Conservation (phyloP, 371 early-diverging fungal genomes). For the Rhizopus sp. region DNA sequence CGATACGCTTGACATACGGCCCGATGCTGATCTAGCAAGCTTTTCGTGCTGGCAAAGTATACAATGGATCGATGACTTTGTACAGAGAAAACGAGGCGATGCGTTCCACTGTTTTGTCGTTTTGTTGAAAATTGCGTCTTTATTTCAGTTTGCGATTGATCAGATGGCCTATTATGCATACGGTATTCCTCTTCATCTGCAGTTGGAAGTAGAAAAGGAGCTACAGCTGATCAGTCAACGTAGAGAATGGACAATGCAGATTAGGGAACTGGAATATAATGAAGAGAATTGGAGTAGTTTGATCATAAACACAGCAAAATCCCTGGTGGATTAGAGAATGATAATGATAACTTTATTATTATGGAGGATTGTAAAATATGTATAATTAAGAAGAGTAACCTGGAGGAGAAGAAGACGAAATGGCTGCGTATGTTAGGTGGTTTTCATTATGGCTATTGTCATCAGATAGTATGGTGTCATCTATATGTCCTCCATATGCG, state of each 20-base stretch:
- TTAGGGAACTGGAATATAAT: not conserved
- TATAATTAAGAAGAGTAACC: conserved; percentile 1
- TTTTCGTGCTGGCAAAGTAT: not conserved
- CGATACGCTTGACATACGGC: not conserved
- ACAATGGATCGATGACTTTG: conserved; percentile 11
- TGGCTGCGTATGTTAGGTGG: conserved; percentile 7
- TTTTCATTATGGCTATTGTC: not conserved
- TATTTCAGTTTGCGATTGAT: conserved; percentile 47
- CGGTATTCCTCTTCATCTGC: conserved; percentile 33
- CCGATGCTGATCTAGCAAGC: conserved; percentile 2
- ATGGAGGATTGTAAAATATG: not conserved
- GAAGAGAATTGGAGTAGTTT: not conserved
- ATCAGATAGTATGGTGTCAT: conserved; percentile 50
- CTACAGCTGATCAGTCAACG: conserved; percentile 18
- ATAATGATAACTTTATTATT: not conserved
- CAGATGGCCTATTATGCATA: conserved; percentile 42
- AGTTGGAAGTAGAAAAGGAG: conserved; percentile 39
- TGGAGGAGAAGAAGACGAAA: not conserved
- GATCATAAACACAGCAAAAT: not conserved
- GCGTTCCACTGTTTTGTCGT: conserved; percentile 9
- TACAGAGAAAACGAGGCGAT: not conserved
- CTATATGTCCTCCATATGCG: conserved; percentile 50
- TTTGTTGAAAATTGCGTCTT: conserved; percentile 29
- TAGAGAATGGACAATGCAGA: conserved; percentile 6
- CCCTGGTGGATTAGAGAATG: not conserved